Evolutionary conservation across 164 flowering plant genomes (phyloP).

Genomic region (Cinnamomum chago): DNA sequence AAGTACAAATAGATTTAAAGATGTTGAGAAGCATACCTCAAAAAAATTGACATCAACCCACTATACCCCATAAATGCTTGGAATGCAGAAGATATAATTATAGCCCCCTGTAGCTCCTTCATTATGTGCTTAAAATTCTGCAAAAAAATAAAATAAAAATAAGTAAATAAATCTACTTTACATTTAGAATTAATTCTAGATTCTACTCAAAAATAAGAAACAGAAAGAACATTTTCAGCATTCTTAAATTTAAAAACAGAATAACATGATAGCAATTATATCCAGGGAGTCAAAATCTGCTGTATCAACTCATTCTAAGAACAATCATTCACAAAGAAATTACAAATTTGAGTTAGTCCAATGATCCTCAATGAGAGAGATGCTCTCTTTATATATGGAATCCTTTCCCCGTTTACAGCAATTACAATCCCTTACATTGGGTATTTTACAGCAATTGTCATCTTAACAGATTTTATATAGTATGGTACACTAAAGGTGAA

Average conservation of each 20-base stretch:
- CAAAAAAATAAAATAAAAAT: neutral
- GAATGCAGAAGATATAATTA: conserved; percentile 82
- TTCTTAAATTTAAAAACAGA: neutral
- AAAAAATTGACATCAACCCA: conserved; percentile 78
- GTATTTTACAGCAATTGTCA: too few species aligned
- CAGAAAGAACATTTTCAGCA: neutral
- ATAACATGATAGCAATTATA: neutral
- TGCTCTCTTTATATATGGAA: too few species aligned
- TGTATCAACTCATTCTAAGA: too few species aligned
- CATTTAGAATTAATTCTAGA: neutral
- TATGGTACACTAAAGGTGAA: too few species aligned
- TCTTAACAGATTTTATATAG: too few species aligned
- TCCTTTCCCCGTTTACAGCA: too few species aligned
- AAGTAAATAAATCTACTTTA: neutral
- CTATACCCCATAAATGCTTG: conserved; percentile 88
- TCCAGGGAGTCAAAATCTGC: neutral
- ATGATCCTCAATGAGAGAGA: too few species aligned
- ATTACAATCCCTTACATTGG: too few species aligned
- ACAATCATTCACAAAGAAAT: too few species aligned
- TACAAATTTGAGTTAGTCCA: too few species aligned
- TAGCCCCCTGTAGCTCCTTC: conserved; percentile 94
- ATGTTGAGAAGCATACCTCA: conserved; percentile 48
- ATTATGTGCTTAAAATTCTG: conserved; percentile 95
- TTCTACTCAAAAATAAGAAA: neutral
- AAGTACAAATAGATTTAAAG: neutral